phyloP scores from a whole-genome alignment of 805 yeast genomes.

The Yarrowia sp. region DNA sequence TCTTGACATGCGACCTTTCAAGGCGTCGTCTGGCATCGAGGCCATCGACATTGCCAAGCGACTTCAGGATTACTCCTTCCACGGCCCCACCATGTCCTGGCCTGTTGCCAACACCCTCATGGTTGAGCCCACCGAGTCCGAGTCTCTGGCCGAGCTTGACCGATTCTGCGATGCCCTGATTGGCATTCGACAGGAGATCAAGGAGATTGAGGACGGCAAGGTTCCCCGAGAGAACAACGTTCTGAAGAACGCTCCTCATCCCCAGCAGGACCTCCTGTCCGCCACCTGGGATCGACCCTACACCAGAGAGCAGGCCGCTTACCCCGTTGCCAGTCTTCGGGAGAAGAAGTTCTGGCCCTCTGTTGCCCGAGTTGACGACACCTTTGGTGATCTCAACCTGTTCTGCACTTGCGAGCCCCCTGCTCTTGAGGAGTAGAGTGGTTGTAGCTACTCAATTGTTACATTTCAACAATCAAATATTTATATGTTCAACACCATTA shows the following conservation, averaged over 20 bases:
- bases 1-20: conserved; percentile 85
- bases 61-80: conserved; percentile 97
- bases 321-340: conserved; percentile 78
- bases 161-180: conserved; percentile 89
- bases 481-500: conserved; percentile 27
- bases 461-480: conserved; percentile 15
- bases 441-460: neutral
- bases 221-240: conserved; percentile 59
- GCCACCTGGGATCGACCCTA: conserved; percentile 89
- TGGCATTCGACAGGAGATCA: conserved; percentile 81
- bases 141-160: conserved; percentile 84
- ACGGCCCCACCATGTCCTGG: conserved; percentile 98
- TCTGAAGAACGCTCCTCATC: conserved; percentile 91
- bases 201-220: conserved; percentile 69
- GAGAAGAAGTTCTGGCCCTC: conserved; percentile 92
- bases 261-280: conserved; percentile 75
- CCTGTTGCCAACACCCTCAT: conserved; percentile 97
- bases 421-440: conserved; percentile 40
- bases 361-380: conserved; percentile 90
- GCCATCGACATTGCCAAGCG: conserved; percentile 97
- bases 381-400: conserved; percentile 90
- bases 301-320: conserved; percentile 91
- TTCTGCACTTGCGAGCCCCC: conserved; percentile 78
- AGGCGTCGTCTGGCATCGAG: conserved; percentile 74
- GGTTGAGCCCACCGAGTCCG: conserved; percentile 98